phyloP scores from a whole-genome alignment of 495 filamentous ascomycete species.

The Geoglossum glabrum region DNA sequence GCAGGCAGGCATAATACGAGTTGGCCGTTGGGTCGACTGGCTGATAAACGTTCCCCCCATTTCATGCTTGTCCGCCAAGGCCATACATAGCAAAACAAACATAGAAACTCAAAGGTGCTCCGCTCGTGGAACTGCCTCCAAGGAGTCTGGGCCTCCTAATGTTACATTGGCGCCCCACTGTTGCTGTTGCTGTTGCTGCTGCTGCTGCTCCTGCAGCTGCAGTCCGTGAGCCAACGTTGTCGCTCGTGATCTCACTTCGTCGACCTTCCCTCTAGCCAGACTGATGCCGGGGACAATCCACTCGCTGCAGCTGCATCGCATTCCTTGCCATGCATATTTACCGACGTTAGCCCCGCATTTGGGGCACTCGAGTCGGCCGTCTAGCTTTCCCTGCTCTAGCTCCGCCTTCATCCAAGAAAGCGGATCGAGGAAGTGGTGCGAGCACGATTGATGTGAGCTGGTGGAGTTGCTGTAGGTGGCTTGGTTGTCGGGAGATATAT shows the following conservation, averaged over 20 bases:
- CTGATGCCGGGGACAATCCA: slow-evolving; percentile 89
- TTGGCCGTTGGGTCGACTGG: no score
- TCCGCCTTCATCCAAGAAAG: slow-evolving; percentile 82
- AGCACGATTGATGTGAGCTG: slow-evolving; percentile 28
- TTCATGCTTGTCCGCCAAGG: no score
- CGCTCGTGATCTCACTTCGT: slow-evolving; percentile 27
- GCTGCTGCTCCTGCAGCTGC: not conserved
- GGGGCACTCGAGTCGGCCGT: slow-evolving; percentile 69
- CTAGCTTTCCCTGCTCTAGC: slow-evolving; percentile 54
- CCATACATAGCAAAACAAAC: not conserved
- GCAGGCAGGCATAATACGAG: no score
- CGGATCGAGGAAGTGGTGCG: slow-evolving; percentile 76
- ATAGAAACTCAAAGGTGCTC: not conserved
- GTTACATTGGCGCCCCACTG: no score
- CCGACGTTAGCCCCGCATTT: slow-evolving; percentile 68
- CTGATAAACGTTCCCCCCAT: no score
- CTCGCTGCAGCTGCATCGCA: slow-evolving; percentile 74
- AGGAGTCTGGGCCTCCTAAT: not conserved
- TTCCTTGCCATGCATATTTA: slow-evolving; percentile 87
- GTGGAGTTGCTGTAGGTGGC: not conserved
- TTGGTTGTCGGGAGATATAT: not conserved
- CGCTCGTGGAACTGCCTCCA: not conserved
- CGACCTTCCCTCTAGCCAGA: slow-evolving; percentile 59
- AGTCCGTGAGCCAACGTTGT: not conserved
- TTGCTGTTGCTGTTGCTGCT: no score